phyloP scores from a whole-genome alignment of 2,329 filamentous ascomycete species.

The Colletotrichum sp. region DNA sequence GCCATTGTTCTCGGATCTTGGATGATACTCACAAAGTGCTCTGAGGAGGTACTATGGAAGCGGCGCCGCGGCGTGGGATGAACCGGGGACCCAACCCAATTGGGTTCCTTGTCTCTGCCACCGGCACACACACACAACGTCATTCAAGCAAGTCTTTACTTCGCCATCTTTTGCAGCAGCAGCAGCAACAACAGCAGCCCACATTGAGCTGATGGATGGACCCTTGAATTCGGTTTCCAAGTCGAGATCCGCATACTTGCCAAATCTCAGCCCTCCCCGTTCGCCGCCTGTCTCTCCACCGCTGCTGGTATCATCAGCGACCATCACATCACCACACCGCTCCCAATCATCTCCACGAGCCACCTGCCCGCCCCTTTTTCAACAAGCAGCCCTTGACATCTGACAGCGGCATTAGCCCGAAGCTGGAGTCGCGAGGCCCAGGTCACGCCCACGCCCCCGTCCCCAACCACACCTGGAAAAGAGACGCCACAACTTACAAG shows the following conservation, averaged over 20 bases:
- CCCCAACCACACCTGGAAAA: background rate
- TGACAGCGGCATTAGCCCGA: conserved; percentile 15
- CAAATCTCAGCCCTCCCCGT: background rate
- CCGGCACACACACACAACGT: background rate
- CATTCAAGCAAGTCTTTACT: background rate
- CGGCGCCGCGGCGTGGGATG: background rate
- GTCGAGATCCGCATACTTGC: background rate
- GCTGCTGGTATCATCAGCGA: background rate
- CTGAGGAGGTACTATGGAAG: background rate
- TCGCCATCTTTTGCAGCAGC: background rate
- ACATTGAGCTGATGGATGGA: conserved; percentile 6
- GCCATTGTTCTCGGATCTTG: background rate
- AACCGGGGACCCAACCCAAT: conserved; percentile 1
- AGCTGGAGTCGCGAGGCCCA: background rate
- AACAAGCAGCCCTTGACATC: conserved; percentile 1
- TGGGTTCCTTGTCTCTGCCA: conserved; percentile 6
- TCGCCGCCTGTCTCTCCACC: background rate
- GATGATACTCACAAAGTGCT: background rate
- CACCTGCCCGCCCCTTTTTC: background rate
- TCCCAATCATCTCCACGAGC: background rate
- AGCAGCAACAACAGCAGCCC: background rate
- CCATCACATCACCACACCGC: background rate
- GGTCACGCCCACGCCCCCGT: background rate
- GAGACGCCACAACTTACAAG: background rate
- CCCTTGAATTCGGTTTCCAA: background rate